These are phyloP conservation scores for Xylaria telfairii DNA, from an alignment of 495 filamentous ascomycete species.

Conservation along the genomic window DNA sequence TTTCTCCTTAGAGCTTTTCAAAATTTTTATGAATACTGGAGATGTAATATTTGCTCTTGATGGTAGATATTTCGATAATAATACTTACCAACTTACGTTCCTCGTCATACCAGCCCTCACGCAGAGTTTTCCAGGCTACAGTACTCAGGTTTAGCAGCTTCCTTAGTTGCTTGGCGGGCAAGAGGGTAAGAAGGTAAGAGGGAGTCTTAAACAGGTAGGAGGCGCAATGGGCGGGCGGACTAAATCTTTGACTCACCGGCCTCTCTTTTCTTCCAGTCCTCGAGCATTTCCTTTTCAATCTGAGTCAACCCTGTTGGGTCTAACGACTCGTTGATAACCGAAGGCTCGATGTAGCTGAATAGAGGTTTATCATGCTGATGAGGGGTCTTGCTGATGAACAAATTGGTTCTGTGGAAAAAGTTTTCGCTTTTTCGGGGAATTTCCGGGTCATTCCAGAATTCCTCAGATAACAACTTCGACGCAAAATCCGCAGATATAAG, in stretches of 20 bases:
- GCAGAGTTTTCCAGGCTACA: not conserved
- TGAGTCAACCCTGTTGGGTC: not conserved
- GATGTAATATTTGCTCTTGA: not conserved
- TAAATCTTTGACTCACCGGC: not conserved
- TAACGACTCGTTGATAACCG: not conserved
- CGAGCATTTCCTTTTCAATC: not conserved
- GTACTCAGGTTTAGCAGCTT: not conserved
- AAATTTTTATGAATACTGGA: not conserved
- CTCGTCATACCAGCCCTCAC: not conserved
- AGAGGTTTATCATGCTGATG: not conserved
- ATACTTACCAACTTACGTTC: not conserved
- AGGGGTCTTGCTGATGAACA: conserved; percentile 8
- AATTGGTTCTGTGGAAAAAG: not conserved
- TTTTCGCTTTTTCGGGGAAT: conserved; percentile 12
- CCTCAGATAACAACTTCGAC: conserved; percentile 4
- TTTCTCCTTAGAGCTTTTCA: not conserved
- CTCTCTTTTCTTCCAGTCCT: conserved; percentile 1
- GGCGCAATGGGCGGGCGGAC: no score
- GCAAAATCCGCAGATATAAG: not conserved
- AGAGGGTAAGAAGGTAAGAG: no score
- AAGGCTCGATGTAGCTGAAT: not conserved
- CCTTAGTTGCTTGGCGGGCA: not conserved
- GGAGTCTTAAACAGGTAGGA: not conserved
- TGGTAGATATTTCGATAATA: no score
- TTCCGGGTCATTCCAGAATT: conserved; percentile 1